Evolutionary conservation across 768 basidiomycete genomes (phyloP).

Genomic region (Agaricus subrufescens): DNA sequence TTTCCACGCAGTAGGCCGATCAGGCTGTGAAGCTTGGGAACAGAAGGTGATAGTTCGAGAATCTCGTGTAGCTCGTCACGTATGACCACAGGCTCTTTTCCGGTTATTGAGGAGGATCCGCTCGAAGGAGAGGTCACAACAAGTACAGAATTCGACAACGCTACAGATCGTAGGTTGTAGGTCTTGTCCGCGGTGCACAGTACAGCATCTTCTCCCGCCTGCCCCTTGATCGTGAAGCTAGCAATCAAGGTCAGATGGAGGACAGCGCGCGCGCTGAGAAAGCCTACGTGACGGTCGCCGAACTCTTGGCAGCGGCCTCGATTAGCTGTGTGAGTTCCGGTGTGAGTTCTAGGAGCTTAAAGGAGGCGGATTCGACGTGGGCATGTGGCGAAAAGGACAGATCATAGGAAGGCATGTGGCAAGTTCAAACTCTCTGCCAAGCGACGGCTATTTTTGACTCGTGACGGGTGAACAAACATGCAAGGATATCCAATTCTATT

Average conservation of each 20-base stretch:
- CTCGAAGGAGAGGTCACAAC: slow-evolving; percentile 55
- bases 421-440: neutral
- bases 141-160: slow-evolving; percentile 82
- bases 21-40: slow-evolving; percentile 74
- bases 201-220: slow-evolving; percentile 80
- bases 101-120: slow-evolving; percentile 18
- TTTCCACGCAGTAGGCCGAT: slow-evolving; percentile 52
- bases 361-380: slow-evolving; percentile 45
- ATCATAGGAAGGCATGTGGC: slow-evolving; percentile 41
- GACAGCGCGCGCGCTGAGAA: neutral
- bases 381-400: slow-evolving; percentile 50
- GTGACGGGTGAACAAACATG: neutral
- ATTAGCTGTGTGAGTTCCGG: slow-evolving; percentile 60
- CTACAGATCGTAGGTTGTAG: slow-evolving; percentile 80
- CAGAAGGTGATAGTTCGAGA: slow-evolving; percentile 72
- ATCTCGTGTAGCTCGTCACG: slow-evolving; percentile 81
- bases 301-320: slow-evolving; percentile 42
- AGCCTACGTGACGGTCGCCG: slow-evolving; percentile 17
- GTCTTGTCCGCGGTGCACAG: slow-evolving; percentile 81
- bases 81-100: slow-evolving; percentile 52
- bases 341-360: slow-evolving; percentile 70
- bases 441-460: too few relatives aligned
- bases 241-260: slow-evolving; percentile 12
- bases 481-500: slow-evolving; percentile 3
- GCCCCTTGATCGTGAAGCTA: slow-evolving; percentile 79